phyloP scores from a whole-genome alignment of 345 rosid genomes.

The Citrus trifoliata region DNA sequence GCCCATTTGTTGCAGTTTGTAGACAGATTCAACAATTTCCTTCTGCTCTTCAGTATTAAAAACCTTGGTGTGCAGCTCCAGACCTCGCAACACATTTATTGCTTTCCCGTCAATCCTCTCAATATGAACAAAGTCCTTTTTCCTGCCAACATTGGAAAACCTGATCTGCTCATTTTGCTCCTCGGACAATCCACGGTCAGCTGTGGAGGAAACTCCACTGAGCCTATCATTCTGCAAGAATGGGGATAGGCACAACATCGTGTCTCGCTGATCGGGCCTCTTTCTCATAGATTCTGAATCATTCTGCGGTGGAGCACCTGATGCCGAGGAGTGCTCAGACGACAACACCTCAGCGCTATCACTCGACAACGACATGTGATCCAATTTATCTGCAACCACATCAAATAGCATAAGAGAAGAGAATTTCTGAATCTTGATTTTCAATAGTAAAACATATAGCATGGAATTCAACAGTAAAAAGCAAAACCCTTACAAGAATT shows the following conservation, averaged over 20 bases:
- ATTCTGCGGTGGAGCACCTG: background rate
- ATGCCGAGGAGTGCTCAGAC: background rate
- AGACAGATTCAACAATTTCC: conserved; percentile 47
- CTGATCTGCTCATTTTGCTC: conserved; percentile 34
- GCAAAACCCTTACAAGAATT: background rate
- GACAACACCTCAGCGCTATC: background rate
- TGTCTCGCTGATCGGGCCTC: background rate
- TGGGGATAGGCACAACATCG: too few species aligned
- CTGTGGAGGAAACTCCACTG: background rate
- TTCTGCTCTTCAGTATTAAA: conserved; percentile 61
- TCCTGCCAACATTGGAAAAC: conserved; percentile 36
- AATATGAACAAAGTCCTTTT: conserved; percentile 45
- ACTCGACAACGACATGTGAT: background rate
- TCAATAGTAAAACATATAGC: background rate
- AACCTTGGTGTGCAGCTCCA: conserved; percentile 52
- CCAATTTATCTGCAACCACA: background rate
- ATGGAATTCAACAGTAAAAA: background rate
- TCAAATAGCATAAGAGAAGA: background rate
- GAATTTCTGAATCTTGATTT: background rate
- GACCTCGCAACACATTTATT: conserved; percentile 50
- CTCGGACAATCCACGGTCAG: conserved; percentile 17
- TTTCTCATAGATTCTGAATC: background rate
- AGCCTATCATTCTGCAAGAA: conserved; percentile 18
- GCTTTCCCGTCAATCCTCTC: conserved; percentile 48
- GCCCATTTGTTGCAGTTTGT: conserved; percentile 47